A percentile compares a stretch with the other conserved stretches of the same genome.
Evolutionary conservation across 495 filamentous ascomycete genomes (phyloP).

Genomic region (Tuber brumale): DNA sequence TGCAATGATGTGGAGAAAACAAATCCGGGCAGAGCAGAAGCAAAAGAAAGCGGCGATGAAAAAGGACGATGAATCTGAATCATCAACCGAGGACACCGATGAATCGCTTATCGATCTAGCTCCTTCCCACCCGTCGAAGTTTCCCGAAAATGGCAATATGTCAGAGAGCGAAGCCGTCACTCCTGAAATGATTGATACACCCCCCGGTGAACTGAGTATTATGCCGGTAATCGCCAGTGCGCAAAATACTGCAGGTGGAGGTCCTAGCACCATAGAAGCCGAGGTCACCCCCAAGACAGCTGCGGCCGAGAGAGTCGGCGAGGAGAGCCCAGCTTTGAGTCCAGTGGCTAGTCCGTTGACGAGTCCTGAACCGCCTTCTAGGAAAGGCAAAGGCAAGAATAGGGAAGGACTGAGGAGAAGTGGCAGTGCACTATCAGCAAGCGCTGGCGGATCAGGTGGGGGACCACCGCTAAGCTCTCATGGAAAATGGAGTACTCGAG

Average conservation of each 20-base stretch:
- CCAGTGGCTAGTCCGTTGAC: not conserved
- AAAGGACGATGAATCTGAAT: constrained; percentile 36
- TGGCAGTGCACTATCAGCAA: constrained; percentile 30
- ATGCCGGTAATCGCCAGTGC: not conserved
- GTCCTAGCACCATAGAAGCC: constrained; percentile 12
- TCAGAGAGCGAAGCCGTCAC: not conserved
- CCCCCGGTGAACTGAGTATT: not conserved
- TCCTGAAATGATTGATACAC: constrained; percentile 1
- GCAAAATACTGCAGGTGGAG: constrained; percentile 1
- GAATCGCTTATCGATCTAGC: constrained; percentile 24
- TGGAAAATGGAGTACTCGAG: constrained; percentile 36
- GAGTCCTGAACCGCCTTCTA: constrained; percentile 8
- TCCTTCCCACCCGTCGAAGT: constrained; percentile 18
- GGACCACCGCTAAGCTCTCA: not conserved
- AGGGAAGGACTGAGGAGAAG: constrained; percentile 28
- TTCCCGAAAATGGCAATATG: not conserved
- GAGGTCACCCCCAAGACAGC: constrained; percentile 14
- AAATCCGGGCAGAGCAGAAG: constrained; percentile 80
- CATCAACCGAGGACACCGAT: constrained; percentile 22
- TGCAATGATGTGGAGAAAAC: constrained; percentile 91
- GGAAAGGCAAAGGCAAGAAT: constrained; percentile 34
- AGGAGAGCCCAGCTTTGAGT: constrained; percentile 4
- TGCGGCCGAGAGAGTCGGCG: not conserved
- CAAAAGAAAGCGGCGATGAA: constrained; percentile 56
- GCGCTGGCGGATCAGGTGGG: constrained; percentile 3